phyloP scores from a whole-genome alignment of 2,329 filamentous ascomycete species.

The Stylonectria norvegica region DNA sequence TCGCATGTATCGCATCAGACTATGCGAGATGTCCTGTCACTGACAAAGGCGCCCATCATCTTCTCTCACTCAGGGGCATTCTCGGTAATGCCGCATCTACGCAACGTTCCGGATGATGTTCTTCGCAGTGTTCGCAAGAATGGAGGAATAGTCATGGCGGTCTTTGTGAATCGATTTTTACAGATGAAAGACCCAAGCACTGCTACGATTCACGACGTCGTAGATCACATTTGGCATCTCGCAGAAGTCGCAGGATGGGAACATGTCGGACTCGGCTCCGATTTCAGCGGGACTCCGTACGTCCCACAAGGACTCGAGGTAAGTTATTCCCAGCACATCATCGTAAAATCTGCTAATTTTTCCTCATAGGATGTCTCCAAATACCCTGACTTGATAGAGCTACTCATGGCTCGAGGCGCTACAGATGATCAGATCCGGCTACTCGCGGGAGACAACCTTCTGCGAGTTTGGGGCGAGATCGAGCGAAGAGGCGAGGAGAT shows the following conservation, averaged over 20 bases:
- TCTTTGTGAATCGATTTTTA: constrained; percentile 28
- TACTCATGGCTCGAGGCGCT: constrained; percentile 13
- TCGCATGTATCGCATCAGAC: constrained; percentile 14
- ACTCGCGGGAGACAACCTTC: constrained; percentile 16
- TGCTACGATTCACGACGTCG: constrained; percentile 25
- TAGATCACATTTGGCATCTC: constrained; percentile 24
- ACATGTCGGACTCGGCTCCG: constrained; percentile 21
- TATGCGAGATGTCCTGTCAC: constrained; percentile 14
- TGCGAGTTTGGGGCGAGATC: constrained; percentile 1
- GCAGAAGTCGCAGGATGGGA: constrained; percentile 25
- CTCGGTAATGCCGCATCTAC: constrained; percentile 16
- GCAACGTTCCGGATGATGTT: constrained; percentile 36
- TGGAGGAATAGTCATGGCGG: constrained; percentile 33
- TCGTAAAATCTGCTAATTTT: too few relatives aligned
- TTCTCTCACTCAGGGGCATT: constrained; percentile 16
- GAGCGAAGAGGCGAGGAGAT: too few relatives aligned
- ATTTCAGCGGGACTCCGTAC: constrained; percentile 11
- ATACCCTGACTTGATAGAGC: constrained; percentile 10
- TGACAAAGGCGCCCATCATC: constrained; percentile 16
- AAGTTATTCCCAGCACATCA: too few relatives aligned
- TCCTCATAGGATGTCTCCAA: background rate
- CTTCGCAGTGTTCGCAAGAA: constrained; percentile 28
- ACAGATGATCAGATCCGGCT: constrained; percentile 14
- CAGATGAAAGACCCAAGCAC: constrained; percentile 21
- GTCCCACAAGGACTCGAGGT: background rate